A percentile compares a stretch with the other conserved stretches of the same genome.
These are phyloP conservation scores for Westerdykella sp. DNA, from an alignment of 2,329 filamentous ascomycete genomes.

Conservation along the genomic window DNA sequence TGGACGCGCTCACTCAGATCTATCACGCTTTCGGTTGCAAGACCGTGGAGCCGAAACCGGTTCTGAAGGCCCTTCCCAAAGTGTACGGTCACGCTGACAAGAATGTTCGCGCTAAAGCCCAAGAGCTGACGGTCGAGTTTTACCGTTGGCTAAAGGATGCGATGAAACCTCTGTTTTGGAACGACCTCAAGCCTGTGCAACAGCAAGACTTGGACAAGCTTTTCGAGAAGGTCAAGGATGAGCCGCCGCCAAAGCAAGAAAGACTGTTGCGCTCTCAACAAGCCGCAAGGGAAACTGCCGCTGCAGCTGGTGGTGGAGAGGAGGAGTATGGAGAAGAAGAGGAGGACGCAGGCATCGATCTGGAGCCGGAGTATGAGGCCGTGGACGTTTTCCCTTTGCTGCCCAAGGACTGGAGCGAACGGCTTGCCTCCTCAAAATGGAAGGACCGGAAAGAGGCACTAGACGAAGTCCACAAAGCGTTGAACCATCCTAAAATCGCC, in stretches of 20 bases:
- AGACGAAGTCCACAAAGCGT: conserved; percentile 66
- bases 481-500: conserved; percentile 87
- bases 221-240: conserved; percentile 88
- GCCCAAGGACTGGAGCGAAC: conserved; percentile 74
- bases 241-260: conserved; percentile 82
- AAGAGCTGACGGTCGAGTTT: conserved; percentile 84
- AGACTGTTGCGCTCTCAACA: conserved; percentile 83
- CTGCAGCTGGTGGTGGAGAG: conserved; percentile 51
- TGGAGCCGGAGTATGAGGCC: conserved; percentile 61
- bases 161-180: conserved; percentile 98
- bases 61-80: conserved; percentile 82
- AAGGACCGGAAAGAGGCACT: conserved; percentile 95
- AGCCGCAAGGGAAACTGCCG: conserved; percentile 68
- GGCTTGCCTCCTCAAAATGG: conserved; percentile 88
- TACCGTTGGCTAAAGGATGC: conserved; percentile 96
- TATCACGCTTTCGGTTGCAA: conserved; percentile 95
- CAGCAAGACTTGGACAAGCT: conserved; percentile 89
- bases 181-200: conserved; percentile 88
- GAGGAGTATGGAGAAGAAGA: conserved; percentile 47
- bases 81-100: conserved; percentile 96
- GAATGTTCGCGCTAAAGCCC: conserved; percentile 91
- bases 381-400: conserved; percentile 80
- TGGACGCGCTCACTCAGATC: conserved; percentile 72
- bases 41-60: conserved; percentile 83
- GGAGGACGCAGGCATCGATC: conserved; percentile 65